Evolutionary conservation across 2,329 filamentous ascomycete genomes (phyloP).

Genomic region (Berkeleyomyces basicola): DNA sequence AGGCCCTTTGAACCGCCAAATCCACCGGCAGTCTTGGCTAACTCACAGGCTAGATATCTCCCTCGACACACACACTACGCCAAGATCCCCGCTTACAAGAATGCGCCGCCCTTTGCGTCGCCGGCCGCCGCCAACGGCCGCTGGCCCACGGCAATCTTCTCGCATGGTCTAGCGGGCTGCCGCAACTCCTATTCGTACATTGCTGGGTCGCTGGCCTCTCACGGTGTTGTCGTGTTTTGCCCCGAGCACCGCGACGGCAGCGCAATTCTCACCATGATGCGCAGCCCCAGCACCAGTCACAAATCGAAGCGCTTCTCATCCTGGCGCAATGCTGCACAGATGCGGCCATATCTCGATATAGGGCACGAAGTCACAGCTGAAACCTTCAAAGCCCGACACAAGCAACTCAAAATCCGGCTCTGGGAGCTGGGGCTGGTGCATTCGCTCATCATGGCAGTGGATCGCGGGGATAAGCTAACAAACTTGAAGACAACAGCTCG

Average conservation of each 20-base stretch:
- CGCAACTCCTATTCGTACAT: slow-evolving; percentile 77
- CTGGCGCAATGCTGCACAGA: slow-evolving; percentile 8
- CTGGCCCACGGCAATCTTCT: slow-evolving; percentile 77
- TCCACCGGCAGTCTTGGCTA: background rate
- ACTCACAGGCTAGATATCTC: slow-evolving; percentile 33
- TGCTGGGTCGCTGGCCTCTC: slow-evolving; percentile 59
- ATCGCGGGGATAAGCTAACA: slow-evolving; percentile 32
- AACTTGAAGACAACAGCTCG: slow-evolving; percentile 36
- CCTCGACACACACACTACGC: slow-evolving; percentile 59
- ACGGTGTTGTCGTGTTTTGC: slow-evolving; percentile 66
- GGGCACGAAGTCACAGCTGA: slow-evolving; percentile 48
- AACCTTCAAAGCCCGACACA: slow-evolving; percentile 49
- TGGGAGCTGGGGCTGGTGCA: slow-evolving; percentile 65
- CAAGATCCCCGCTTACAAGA: slow-evolving; percentile 54
- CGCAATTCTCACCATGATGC: slow-evolving; percentile 55
- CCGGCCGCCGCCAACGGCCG: slow-evolving; percentile 31
- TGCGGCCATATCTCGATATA: slow-evolving; percentile 33
- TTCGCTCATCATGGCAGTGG: slow-evolving; percentile 50
- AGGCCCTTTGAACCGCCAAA: background rate
- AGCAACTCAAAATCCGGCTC: slow-evolving; percentile 55
- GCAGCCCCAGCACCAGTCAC: slow-evolving; percentile 35
- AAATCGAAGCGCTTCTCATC: slow-evolving; percentile 20
- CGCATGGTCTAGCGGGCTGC: slow-evolving; percentile 66
- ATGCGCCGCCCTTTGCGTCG: slow-evolving; percentile 42
- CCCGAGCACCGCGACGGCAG: slow-evolving; percentile 74